These are phyloP conservation scores for Tephrocybe sp. DNA, from an alignment of 768 basidiomycete species.

Conservation along the genomic window DNA sequence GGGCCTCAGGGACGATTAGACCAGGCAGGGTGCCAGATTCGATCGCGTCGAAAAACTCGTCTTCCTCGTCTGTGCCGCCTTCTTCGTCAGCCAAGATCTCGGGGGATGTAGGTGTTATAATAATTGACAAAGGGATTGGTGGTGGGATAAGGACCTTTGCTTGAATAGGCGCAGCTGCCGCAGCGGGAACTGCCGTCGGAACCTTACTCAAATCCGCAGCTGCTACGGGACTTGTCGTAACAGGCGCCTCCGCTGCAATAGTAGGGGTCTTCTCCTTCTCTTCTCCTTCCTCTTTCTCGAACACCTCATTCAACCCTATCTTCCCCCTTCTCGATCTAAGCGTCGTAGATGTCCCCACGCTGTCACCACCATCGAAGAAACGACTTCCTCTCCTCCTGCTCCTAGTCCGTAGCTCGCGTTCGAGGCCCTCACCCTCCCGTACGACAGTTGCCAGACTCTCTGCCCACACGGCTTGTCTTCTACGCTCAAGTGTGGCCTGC, in stretches of 20 bases:
- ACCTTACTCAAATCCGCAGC: neutral
- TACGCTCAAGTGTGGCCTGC: constrained; percentile 63
- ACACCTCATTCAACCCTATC: neutral
- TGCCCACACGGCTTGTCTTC: constrained; percentile 79
- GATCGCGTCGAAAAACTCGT: constrained; percentile 98
- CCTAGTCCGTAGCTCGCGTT: constrained; percentile 69
- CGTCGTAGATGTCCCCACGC: constrained; percentile 20
- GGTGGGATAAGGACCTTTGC: neutral
- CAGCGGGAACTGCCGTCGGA: too few species aligned
- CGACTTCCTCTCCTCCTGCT: constrained; percentile 61
- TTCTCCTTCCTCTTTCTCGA: constrained; percentile 8
- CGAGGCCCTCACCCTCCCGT: constrained; percentile 79
- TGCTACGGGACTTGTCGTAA: neutral
- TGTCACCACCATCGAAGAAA: constrained; percentile 41
- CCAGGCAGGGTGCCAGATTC: constrained; percentile 80
- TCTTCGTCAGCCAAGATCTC: constrained; percentile 20
- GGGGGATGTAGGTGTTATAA: neutral
- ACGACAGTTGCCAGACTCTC: constrained; percentile 87
- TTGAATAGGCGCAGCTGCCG: neutral
- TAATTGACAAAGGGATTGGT: neutral
- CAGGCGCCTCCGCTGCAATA: neutral
- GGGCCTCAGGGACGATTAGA: constrained; percentile 63
- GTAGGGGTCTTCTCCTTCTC: constrained; percentile 1
- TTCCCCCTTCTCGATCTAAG: constrained; percentile 7
- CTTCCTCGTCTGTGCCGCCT: constrained; percentile 72